A percentile compares a stretch with the other conserved stretches of the same genome.
Evolutionary conservation across 2,329 filamentous ascomycete species (phyloP).

Genomic region (Cyanodermella asteris): DNA sequence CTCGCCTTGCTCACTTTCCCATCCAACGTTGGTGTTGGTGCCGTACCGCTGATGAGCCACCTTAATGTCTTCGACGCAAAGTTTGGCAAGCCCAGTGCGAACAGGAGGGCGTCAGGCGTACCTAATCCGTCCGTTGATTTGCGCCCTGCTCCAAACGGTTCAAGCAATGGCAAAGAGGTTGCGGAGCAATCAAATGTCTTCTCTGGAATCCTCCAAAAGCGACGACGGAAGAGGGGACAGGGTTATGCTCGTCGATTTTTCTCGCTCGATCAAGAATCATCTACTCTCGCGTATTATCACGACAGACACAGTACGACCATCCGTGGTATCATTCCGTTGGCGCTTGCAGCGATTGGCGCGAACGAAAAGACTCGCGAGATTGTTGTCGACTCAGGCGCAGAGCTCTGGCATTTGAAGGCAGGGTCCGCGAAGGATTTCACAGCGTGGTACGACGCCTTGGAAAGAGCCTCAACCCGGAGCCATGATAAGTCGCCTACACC

Average conservation of each 20-base stretch:
- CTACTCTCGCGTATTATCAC: conserved; percentile 89
- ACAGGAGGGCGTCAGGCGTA: no score
- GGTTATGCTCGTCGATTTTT: conserved; percentile 88
- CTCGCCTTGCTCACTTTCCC: conserved; percentile 90
- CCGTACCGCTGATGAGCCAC: no score
- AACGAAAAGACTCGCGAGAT: conserved; percentile 80
- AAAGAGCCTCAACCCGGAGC: no score
- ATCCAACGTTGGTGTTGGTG: no score
- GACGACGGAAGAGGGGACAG: conserved; percentile 79
- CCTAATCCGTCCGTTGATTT: no score
- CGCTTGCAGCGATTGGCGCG: conserved; percentile 72
- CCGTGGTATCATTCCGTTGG: conserved; percentile 77
- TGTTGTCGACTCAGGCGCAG: conserved; percentile 86
- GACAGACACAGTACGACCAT: conserved; percentile 83
- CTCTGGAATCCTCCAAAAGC: conserved; percentile 69
- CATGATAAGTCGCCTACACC: no score
- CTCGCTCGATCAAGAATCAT: conserved; percentile 83
- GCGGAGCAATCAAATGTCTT: conserved; percentile 46
- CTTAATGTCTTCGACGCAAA: conserved; percentile 20
- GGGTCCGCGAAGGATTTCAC: conserved; percentile 65
- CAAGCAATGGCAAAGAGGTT: no score
- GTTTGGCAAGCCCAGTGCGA: no score
- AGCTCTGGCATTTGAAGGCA: conserved; percentile 86
- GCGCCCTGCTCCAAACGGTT: no score
- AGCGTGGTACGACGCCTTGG: conserved; percentile 68